A percentile compares a stretch with the other conserved stretches of the same genome.
phyloP scores from a whole-genome alignment of 176 grass and related monocot species.

The Raddia distichophylla region DNA sequence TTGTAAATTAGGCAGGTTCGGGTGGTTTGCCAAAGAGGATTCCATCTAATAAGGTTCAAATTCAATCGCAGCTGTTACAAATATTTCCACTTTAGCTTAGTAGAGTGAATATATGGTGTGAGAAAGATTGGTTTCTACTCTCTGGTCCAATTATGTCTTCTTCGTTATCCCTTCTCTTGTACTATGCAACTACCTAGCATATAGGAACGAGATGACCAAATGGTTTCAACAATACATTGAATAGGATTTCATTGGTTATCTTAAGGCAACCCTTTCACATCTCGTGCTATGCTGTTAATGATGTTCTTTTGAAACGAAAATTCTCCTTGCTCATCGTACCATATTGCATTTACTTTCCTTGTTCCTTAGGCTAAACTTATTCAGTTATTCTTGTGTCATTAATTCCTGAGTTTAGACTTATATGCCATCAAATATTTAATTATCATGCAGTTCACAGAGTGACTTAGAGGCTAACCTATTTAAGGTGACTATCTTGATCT shows the following conservation, averaged over 20 bases:
- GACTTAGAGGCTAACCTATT: slow-evolving; percentile 99
- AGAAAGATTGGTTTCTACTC: not conserved
- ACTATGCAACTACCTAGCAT: not conserved
- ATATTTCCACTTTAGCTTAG: not conserved
- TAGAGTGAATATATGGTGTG: not conserved
- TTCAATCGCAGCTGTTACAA: not conserved
- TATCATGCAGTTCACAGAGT: slow-evolving; percentile 79
- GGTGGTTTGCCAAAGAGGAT: not conserved
- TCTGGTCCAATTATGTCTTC: not conserved
- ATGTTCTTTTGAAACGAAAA: not conserved
- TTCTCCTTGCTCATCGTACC: not conserved
- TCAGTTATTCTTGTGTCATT: slow-evolving; percentile 2
- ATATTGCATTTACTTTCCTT: not conserved
- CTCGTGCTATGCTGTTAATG: not conserved
- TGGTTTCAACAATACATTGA: not conserved
- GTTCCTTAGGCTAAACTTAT: slow-evolving; percentile 15
- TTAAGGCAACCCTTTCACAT: not conserved
- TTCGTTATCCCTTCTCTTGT: not conserved
- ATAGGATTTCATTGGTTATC: not conserved
- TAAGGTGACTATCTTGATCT: slow-evolving; percentile 59
- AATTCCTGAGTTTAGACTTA: not conserved
- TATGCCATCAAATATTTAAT: slow-evolving; percentile 16
- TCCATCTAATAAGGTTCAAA: not conserved
- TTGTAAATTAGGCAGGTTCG: not conserved
- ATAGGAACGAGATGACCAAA: not conserved